Conservation (phyloP, 2,329 filamentous ascomycete genomes). For the Paraphaeosphaeria minitans region DNA sequence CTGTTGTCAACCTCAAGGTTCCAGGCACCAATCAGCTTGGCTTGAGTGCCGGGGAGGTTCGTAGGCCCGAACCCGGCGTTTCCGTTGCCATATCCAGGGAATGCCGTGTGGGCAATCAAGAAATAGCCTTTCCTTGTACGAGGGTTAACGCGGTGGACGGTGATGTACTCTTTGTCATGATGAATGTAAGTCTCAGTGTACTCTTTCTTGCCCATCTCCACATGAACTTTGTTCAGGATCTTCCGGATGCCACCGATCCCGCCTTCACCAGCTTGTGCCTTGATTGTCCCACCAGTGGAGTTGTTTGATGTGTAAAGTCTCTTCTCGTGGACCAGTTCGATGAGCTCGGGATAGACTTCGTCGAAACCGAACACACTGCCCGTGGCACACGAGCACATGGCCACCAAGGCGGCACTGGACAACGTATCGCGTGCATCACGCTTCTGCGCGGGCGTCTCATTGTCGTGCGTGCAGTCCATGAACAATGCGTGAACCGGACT, state of each 20-base stretch:
- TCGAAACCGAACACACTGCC: slow-evolving; percentile 99
- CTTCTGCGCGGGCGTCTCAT: slow-evolving; percentile 94
- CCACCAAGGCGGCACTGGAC: slow-evolving; percentile 89
- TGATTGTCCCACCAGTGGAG: slow-evolving; percentile 63
- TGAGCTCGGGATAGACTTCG: slow-evolving; percentile 88
- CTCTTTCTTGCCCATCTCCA: slow-evolving; percentile 90
- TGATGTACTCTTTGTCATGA: slow-evolving; percentile 95
- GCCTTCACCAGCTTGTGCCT: slow-evolving; percentile 71
- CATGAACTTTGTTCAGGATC: slow-evolving; percentile 91
- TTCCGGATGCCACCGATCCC: slow-evolving; percentile 93
- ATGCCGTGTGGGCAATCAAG: slow-evolving; percentile 93
- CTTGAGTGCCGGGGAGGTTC: slow-evolving; percentile 80
- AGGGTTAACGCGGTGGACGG: slow-evolving; percentile 92
- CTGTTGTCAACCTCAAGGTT: slow-evolving; percentile 85
- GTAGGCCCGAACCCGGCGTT: slow-evolving; percentile 82
- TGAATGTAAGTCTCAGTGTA: slow-evolving; percentile 97
- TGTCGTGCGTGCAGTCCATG: slow-evolving; percentile 99
- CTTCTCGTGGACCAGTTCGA: slow-evolving; percentile 92
- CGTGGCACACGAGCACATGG: slow-evolving; percentile 92
- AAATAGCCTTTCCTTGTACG: slow-evolving; percentile 93
- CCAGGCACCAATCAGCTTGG: slow-evolving; percentile 87
- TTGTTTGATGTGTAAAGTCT: slow-evolving; percentile 80
- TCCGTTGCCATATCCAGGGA: slow-evolving; percentile 84
- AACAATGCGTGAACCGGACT: slow-evolving; percentile 91
- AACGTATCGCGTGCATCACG: slow-evolving; percentile 92